These are phyloP conservation scores for Ormosia semicastrata DNA, from an alignment of 306 rosid genomes.

Conservation along the genomic window DNA sequence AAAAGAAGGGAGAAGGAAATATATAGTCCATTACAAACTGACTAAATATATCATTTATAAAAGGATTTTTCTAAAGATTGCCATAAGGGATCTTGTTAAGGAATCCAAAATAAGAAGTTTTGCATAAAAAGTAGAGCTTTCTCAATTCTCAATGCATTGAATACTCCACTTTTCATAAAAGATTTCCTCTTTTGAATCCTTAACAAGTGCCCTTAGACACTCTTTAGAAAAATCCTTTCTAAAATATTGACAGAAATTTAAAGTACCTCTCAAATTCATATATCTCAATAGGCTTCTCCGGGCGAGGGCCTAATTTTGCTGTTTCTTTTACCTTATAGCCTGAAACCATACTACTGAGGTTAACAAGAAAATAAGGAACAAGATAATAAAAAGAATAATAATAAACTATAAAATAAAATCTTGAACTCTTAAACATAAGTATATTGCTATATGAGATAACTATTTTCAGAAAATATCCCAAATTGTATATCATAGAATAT, in stretches of 20 bases:
- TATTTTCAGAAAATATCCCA: not conserved
- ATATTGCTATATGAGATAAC: not conserved
- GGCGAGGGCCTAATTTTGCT: conserved; percentile 81
- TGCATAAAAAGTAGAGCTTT: too few species aligned
- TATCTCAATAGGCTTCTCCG: conserved; percentile 89
- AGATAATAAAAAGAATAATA: not conserved
- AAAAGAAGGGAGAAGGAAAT: not conserved
- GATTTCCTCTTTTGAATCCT: too few species aligned
- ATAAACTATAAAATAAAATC: not conserved
- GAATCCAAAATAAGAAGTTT: too few species aligned
- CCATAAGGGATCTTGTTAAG: too few species aligned
- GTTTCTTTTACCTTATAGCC: conserved; percentile 83
- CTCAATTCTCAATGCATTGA: too few species aligned
- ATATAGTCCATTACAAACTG: not conserved
- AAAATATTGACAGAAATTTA: conserved; percentile 9
- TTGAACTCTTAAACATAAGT: not conserved
- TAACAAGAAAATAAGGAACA: not conserved
- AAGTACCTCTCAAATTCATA: conserved; percentile 92
- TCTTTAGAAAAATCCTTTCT: too few species aligned
- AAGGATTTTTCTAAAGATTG: too few species aligned
- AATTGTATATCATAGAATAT: not conserved
- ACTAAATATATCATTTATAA: not conserved
- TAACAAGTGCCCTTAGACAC: too few species aligned
- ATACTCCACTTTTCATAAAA: too few species aligned
- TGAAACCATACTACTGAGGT: conserved; percentile 38